phyloP scores from a whole-genome alignment of 2,329 filamentous ascomycete genomes.

The Xylaria sp. region DNA sequence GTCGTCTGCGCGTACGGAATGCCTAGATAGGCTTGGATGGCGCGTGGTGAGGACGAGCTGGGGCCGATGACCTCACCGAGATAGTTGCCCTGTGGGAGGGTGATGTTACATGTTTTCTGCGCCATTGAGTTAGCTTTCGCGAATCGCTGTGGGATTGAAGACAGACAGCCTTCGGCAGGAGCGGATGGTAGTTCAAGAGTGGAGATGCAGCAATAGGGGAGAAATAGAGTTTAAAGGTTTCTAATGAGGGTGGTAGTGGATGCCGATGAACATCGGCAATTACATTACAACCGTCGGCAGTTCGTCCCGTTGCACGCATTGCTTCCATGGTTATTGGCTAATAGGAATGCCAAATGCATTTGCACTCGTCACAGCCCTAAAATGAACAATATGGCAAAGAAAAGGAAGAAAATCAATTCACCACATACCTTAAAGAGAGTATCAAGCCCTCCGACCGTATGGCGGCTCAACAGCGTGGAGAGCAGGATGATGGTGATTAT shows the following conservation, averaged over 20 bases:
- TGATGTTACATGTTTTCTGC: constrained; percentile 47
- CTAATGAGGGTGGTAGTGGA: neutral
- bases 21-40: constrained; percentile 61
- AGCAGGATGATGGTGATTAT: constrained; percentile 36
- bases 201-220: constrained; percentile 5
- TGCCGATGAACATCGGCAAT: constrained; percentile 28
- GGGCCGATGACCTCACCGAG: constrained; percentile 52
- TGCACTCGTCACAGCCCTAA: neutral
- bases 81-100: constrained; percentile 56
- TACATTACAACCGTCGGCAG: constrained; percentile 27
- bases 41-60: constrained; percentile 51
- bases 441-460: constrained; percentile 20
- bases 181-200: neutral
- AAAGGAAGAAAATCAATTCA: constrained; percentile 3
- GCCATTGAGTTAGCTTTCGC: constrained; percentile 38
- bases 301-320: constrained; percentile 16
- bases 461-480: constrained; percentile 36
- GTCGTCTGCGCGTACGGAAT: constrained; percentile 60
- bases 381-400: neutral
- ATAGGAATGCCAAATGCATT: neutral
- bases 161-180: neutral
- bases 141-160: neutral
- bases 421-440: constrained; percentile 38
- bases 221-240: neutral
- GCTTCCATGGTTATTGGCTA: constrained; percentile 16